Percentiles rank a stretch among this genome's conserved stretches.
Evolutionary conservation across 108 stramenopile species (phyloP).

Genomic region (Cyclotella atomus): DNA sequence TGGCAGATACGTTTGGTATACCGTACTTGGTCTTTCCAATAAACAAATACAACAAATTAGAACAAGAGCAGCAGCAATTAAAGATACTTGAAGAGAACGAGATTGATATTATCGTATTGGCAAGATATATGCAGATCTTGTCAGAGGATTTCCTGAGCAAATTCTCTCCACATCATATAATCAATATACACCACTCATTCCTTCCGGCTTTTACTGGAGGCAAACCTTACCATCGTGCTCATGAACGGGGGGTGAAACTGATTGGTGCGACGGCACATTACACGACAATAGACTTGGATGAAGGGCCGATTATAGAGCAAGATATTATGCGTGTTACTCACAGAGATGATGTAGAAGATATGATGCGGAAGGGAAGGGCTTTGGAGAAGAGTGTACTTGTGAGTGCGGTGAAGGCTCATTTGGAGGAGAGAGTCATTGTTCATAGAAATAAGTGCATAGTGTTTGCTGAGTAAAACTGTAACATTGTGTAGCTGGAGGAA

Average conservation of each 20-base stretch:
- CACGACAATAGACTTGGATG: slow-evolving; percentile 78
- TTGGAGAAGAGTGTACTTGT: slow-evolving; percentile 77
- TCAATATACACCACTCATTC: slow-evolving; percentile 92
- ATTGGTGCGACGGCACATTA: slow-evolving; percentile 89
- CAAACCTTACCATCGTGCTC: slow-evolving; percentile 75
- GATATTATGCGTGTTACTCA: slow-evolving; percentile 65
- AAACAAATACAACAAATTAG: slow-evolving; percentile 63
- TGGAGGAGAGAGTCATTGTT: slow-evolving; percentile 83
- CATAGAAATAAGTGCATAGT: slow-evolving; percentile 86
- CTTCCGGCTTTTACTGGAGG: slow-evolving; percentile 84
- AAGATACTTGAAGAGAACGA: slow-evolving; percentile 55
- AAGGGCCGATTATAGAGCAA: slow-evolving; percentile 89
- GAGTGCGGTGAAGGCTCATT: slow-evolving; percentile 79
- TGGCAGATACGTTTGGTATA: slow-evolving; percentile 81
- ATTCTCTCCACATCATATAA: slow-evolving; percentile 61
- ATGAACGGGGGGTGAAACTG: slow-evolving; percentile 87
- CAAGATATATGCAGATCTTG: slow-evolving; percentile 89
- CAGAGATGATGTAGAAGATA: slow-evolving; percentile 75
- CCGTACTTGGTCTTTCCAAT: slow-evolving; percentile 76
- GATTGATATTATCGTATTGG: slow-evolving; percentile 80
- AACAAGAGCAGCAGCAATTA: slow-evolving; percentile 73
- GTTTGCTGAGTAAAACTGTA: slow-evolving; percentile 61
- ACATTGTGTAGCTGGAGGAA: too few species aligned
- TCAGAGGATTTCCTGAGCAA: slow-evolving; percentile 65
- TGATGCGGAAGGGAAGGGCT: slow-evolving; percentile 80